Percentiles rank a stretch among this genome's conserved stretches.
phyloP scores from a whole-genome alignment of 352 stramenopile species.

The Phytophthora sojae region DNA sequence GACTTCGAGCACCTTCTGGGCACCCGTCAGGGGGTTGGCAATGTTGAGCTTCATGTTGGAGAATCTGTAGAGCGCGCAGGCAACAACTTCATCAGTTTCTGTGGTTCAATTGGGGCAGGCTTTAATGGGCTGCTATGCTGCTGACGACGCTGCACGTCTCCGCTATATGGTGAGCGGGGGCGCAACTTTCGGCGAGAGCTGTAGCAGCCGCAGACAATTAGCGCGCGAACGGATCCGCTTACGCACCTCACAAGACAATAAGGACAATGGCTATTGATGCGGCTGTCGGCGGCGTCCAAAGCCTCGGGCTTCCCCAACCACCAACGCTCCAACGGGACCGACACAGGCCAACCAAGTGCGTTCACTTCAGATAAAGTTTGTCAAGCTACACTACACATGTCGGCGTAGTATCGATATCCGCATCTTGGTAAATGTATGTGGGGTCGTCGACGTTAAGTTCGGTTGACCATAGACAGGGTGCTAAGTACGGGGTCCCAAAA shows the following conservation, averaged over 20 bases:
- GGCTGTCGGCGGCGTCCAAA: slow-evolving; percentile 3
- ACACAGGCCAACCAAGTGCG: slow-evolving; percentile 43
- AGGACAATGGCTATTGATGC: slow-evolving; percentile 62
- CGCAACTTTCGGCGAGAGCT: neutral
- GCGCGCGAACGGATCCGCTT: slow-evolving; percentile 24
- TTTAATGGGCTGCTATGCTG: neutral
- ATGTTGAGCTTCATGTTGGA: slow-evolving; percentile 99
- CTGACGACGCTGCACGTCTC: neutral
- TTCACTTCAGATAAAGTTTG: slow-evolving; percentile 23
- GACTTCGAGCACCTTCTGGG: slow-evolving; percentile 99
- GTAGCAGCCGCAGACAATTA: slow-evolving; percentile 4
- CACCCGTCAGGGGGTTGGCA: slow-evolving; percentile 97
- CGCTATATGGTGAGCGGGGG: neutral
- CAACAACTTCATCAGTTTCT: slow-evolving; percentile 1
- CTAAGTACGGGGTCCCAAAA: slow-evolving; percentile 18
- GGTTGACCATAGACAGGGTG: neutral
- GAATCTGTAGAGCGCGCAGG: slow-evolving; percentile 38
- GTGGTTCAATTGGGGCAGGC: neutral
- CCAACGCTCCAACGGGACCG: slow-evolving; percentile 17
- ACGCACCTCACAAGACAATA: slow-evolving; percentile 80
- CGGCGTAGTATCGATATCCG: neutral
- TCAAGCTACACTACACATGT: slow-evolving; percentile 30
- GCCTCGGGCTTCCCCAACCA: slow-evolving; percentile 18
- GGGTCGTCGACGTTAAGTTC: slow-evolving; percentile 7
- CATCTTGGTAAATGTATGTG: slow-evolving; percentile 27